Conservation (phyloP, 345 rosid genomes). For the Citrus reticulata region DNA sequence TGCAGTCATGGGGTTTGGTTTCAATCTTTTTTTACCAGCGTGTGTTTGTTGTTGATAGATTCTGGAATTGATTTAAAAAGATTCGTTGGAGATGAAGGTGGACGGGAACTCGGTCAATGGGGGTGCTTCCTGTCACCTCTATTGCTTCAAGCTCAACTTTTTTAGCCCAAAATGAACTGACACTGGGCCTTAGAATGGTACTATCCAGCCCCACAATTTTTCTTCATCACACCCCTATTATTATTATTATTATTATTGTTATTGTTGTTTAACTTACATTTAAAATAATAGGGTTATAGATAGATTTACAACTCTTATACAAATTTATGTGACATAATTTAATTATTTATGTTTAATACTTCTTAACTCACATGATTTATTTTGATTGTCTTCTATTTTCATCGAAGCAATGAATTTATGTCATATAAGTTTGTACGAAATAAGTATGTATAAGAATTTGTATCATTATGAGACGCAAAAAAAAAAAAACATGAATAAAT, state of each 20-base stretch:
- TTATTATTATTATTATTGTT: no score
- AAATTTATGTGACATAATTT: no score
- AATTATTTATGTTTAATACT: no score
- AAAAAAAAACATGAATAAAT: no score
- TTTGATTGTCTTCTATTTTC: no score
- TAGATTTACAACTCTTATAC: fast-evolving
- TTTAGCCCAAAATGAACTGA: not conserved
- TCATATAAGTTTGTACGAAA: fast-evolving
- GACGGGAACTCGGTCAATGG: not conserved
- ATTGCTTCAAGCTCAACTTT: not conserved
- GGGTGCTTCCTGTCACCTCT: not conserved
- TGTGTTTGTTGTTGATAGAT: not conserved
- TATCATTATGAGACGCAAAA: fast-evolving
- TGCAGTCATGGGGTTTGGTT: not conserved
- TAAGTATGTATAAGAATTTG: fast-evolving
- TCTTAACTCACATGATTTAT: fast-evolving
- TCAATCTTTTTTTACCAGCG: not conserved
- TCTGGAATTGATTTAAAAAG: not conserved
- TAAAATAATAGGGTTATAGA: no score
- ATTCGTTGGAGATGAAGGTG: conserved; percentile 2
- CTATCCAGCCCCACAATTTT: no score
- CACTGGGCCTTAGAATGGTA: no score
- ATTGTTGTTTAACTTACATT: no score
- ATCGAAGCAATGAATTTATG: fast-evolving
- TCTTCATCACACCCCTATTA: no score